phyloP scores from a whole-genome alignment of 2,329 filamentous ascomycete genomes.

The Podosphaera fusca region DNA sequence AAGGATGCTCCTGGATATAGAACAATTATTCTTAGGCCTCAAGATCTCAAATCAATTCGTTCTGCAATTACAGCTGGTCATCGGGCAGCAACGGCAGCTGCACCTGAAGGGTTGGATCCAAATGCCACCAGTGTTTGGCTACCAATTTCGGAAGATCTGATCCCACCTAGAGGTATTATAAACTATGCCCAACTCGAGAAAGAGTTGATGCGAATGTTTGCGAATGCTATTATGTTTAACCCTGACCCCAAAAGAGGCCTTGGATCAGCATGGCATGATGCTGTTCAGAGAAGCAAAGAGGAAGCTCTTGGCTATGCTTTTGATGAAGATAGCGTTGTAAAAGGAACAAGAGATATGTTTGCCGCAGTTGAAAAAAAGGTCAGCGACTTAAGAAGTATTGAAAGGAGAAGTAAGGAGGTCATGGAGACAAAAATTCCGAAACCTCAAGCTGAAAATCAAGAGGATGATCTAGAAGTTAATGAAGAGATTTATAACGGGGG shows the following conservation, averaged over 20 bases:
- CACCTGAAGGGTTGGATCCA: conserved; percentile 34
- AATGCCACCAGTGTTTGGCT: conserved; percentile 35
- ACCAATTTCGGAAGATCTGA: conserved; percentile 49
- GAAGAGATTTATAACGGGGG: conserved; percentile 4
- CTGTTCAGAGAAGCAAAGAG: conserved; percentile 19
- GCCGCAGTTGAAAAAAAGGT: conserved; percentile 46
- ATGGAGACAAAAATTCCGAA: neutral
- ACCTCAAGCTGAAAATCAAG: conserved; percentile 4
- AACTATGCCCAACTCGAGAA: conserved; percentile 84
- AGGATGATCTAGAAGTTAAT: conserved; percentile 11
- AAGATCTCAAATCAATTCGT: conserved; percentile 58
- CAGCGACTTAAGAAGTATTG: conserved; percentile 12
- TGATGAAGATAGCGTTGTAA: conserved; percentile 69
- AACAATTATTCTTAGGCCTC: conserved; percentile 48
- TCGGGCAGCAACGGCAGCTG: conserved; percentile 38
- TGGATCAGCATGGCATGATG: conserved; percentile 18
- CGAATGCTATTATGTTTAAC: conserved; percentile 97
- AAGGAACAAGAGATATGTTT: conserved; percentile 76
- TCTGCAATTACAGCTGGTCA: conserved; percentile 53
- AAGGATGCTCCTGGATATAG: conserved; percentile 55
- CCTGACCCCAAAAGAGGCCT: conserved; percentile 56
- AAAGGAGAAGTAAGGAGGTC: conserved; percentile 12
- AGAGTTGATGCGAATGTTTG: conserved; percentile 89
- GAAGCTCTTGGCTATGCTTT: conserved; percentile 33
- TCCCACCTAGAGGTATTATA: conserved; percentile 74